Conservation (phyloP, 257 asterid species). For the Gynochthodes officinalis region DNA sequence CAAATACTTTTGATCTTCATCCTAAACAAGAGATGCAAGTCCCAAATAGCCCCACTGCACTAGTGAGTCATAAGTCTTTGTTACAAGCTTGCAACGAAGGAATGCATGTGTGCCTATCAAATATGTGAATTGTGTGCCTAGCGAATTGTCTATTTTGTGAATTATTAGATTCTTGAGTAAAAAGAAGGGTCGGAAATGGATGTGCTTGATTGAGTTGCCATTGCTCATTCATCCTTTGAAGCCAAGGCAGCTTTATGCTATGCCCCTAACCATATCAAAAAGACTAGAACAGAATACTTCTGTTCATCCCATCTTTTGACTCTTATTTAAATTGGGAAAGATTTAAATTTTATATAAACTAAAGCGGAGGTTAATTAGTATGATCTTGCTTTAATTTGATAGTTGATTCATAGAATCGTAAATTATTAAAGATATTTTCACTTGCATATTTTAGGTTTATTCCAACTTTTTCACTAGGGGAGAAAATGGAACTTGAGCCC, state of each 20-base stretch:
- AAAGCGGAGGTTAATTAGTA: not conserved
- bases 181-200: slow-evolving; percentile 8
- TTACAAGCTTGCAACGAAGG: not conserved
- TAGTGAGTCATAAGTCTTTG: not conserved
- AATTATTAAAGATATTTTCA: not conserved
- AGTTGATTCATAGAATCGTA: too few relatives aligned
- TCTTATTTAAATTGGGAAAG: not conserved
- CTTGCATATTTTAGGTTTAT: not conserved
- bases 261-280: not conserved
- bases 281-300: not conserved
- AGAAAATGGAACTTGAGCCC: too few relatives aligned
- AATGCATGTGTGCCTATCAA: too few relatives aligned
- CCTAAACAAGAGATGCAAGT: not conserved
- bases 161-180: not conserved
- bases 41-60: not conserved
- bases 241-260: not conserved
- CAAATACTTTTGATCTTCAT: not conserved
- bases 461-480: too few relatives aligned
- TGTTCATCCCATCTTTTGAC: not conserved
- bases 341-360: not conserved
- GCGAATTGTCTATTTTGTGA: not conserved
- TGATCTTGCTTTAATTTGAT: not conserved
- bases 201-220: not conserved
- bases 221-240: not conserved
- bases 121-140: too few relatives aligned